Conservation (phyloP, 441 rosid genomes). For the Gossypium schwendimanii region DNA sequence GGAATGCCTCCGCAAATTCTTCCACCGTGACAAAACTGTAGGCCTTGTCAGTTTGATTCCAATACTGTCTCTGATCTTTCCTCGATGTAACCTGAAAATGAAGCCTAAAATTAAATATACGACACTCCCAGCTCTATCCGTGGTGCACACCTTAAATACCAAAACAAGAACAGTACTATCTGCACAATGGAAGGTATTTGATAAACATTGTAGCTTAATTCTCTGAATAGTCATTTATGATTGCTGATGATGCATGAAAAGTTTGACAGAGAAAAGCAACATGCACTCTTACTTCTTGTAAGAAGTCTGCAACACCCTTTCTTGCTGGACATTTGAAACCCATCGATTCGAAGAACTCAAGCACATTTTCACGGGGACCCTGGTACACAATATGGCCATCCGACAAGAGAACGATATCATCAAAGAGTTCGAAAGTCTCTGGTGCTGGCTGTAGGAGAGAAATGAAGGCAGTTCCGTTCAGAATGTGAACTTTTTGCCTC, state of each 20-base stretch:
- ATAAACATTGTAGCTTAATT: background rate
- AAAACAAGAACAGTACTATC: background rate
- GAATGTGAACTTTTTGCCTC: slow-evolving; percentile 52
- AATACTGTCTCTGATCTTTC: slow-evolving; percentile 56
- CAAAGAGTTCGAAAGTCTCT: slow-evolving; percentile 73
- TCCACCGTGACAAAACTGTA: slow-evolving; percentile 34
- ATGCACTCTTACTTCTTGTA: slow-evolving; percentile 59
- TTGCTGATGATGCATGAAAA: background rate
- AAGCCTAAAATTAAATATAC: background rate
- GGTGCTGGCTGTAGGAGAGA: slow-evolving; percentile 96
- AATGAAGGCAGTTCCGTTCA: slow-evolving; percentile 60
- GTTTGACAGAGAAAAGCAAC: background rate
- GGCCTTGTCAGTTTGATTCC: slow-evolving; percentile 29
- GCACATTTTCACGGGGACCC: slow-evolving; percentile 63
- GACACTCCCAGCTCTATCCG: background rate
- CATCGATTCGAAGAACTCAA: slow-evolving; percentile 54
- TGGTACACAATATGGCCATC: slow-evolving; percentile 74
- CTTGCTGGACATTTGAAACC: slow-evolving; percentile 81
- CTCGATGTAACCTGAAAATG: slow-evolving; percentile 41
- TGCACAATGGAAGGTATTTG: background rate
- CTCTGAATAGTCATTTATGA: background rate
- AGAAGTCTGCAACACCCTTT: slow-evolving; percentile 76
- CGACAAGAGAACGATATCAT: slow-evolving; percentile 67
- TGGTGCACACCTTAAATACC: background rate
- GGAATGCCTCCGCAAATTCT: slow-evolving; percentile 38